Evolutionary conservation across 129 eudicot species (phyloP), one percentile per base, ranked within the genome.

Genomic region (Logfia minima): DNA sequence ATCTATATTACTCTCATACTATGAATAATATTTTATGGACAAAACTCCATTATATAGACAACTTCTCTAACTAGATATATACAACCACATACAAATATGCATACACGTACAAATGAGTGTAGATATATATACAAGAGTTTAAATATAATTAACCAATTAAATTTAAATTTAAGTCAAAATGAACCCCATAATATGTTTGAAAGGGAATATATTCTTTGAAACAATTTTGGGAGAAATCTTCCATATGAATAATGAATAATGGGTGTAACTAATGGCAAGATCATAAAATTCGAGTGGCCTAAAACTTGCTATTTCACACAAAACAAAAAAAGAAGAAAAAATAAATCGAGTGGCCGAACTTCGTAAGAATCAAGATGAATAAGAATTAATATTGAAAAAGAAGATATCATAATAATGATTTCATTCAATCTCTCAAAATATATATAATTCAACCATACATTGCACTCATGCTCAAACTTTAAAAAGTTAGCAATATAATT

Each of bases 401-500:
- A 56, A 74, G 18, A 17, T 41, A 74, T 14, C 55, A 13, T 45
- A 14, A 13, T 45, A 18, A 45, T 45, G 53, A 24, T 43, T 32
- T 75, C 71, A 74, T 58, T 74, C 84, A 80, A 80, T 45, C 66
- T 75, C 32, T 18, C 58, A 67, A 58, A 19, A 75, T 58, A 34
- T 74, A 5, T 76, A 63, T 60, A 35, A 71, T 48, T n/a, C 74
- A 72, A 72, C 61, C 70, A 75, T 75, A 81, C 62, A 68, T 41
- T 68, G 80, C 76, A 75, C 80, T 81, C 84, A 68, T 80, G 76
- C 71, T 68, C 76, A 41, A 68, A 81, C 76, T 81, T 45, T 68
- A 75, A 68, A 81, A 81, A 75, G 84, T 75, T 68, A 81, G 84
- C 76, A 68, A 68, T 75, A 81, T 80, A 81, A 68, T 43, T 81